Evolutionary conservation across 2,329 filamentous ascomycete species (phyloP).

Genomic region (Leptoxyphium fumago): DNA sequence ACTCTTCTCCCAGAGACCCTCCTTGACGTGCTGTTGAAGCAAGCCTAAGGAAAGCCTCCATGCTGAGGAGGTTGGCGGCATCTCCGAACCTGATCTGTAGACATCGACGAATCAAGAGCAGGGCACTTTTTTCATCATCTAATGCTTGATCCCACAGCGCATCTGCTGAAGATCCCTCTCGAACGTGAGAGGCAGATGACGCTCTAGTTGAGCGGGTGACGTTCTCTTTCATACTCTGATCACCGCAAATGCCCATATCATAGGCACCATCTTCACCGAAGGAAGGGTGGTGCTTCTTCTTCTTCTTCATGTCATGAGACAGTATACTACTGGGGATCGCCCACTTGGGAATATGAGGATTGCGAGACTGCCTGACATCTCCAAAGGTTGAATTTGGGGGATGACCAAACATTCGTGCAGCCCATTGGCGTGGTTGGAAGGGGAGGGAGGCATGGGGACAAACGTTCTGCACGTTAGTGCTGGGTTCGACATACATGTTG

Average conservation of each 20-base stretch:
- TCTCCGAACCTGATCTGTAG: slow-evolving; percentile 6
- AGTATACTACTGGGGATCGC: slow-evolving; percentile 14
- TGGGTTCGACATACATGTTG: slow-evolving; percentile 17
- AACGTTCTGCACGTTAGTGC: slow-evolving; percentile 1
- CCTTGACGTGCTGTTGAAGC: slow-evolving; percentile 9
- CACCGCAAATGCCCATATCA: too few species aligned
- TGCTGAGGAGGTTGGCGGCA: slow-evolving; percentile 8
- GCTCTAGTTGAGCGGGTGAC: too few species aligned
- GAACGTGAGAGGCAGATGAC: too few species aligned
- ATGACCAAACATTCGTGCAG: slow-evolving; percentile 5
- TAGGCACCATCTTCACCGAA: too few species aligned
- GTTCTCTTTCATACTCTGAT: too few species aligned
- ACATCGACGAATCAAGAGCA: slow-evolving; percentile 6
- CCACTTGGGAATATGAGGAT: slow-evolving; percentile 12
- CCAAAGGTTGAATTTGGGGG: slow-evolving; percentile 4
- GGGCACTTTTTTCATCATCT: slow-evolving; percentile 7
- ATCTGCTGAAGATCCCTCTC: too few species aligned
- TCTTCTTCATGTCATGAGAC: slow-evolving; percentile 1
- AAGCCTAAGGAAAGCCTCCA: slow-evolving; percentile 13
- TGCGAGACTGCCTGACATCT: slow-evolving; percentile 4
- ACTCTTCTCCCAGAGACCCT: slow-evolving; percentile 6
- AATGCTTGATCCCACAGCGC: slow-evolving; percentile 1
- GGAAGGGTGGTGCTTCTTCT: not conserved
- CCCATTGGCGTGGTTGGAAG: slow-evolving; percentile 1
- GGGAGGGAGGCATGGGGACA: slow-evolving; percentile 1